phyloP scores from a whole-genome alignment of 169 alveolate species.

The Plasmodium coatneyi region DNA sequence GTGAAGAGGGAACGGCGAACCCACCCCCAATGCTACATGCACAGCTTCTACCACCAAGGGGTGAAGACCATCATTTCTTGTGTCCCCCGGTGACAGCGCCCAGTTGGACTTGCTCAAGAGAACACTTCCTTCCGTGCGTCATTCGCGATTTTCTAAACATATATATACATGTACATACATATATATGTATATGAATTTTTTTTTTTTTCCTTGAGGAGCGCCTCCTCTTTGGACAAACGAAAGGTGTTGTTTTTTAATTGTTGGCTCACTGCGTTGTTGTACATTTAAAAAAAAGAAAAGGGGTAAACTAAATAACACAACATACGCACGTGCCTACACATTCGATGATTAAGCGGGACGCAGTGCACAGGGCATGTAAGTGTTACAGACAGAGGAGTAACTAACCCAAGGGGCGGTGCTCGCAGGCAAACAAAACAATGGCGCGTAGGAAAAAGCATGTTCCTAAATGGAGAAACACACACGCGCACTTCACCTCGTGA shows the following conservation, averaged over 20 bases:
- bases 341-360: neutral
- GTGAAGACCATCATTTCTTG: conserved; percentile 9
- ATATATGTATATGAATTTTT: neutral
- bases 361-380: neutral
- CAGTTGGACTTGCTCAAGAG: neutral
- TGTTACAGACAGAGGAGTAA: neutral
- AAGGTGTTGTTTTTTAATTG: neutral
- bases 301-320: neutral
- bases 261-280: neutral
- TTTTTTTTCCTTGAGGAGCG: neutral
- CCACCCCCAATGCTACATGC: neutral
- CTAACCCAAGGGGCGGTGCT: neutral
- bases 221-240: neutral
- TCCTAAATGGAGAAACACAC: neutral
- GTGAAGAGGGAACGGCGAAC: neutral
- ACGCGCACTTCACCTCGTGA: neutral
- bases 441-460: neutral
- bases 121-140: neutral
- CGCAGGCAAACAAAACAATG: neutral
- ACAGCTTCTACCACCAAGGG: conserved; percentile 5
- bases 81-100: neutral
- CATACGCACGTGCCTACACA: neutral
- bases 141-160: neutral
- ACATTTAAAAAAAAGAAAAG: neutral
- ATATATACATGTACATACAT: too few relatives aligned